These are phyloP conservation scores for Monosporozyma siamensis DNA, from an alignment of 805 yeast genomes.

Conservation along the genomic window DNA sequence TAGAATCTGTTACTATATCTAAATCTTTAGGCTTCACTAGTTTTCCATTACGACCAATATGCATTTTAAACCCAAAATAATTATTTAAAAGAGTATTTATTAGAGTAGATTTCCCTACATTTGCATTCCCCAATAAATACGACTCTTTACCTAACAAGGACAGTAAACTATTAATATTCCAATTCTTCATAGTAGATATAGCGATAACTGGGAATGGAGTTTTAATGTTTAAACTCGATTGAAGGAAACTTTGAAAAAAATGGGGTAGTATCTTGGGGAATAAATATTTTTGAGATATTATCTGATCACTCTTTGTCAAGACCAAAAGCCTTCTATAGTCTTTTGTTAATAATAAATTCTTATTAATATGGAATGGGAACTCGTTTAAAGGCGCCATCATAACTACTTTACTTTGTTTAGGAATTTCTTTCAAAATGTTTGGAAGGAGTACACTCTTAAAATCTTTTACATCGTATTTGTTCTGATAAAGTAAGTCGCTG, in stretches of 20 bases:
- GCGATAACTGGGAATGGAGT: slow-evolving; percentile 8
- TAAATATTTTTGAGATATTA: slow-evolving; percentile 14
- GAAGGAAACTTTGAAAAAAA: slow-evolving; percentile 30
- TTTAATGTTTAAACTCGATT: slow-evolving; percentile 13
- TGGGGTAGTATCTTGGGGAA: slow-evolving; percentile 17
- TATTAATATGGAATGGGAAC: slow-evolving; percentile 54
- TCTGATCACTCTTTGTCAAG: slow-evolving; percentile 29
- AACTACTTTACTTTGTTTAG: slow-evolving; percentile 38
- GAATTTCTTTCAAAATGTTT: slow-evolving; percentile 31
- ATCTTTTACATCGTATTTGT: slow-evolving; percentile 33
- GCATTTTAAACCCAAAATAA: slow-evolving; percentile 15
- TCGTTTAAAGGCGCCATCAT: slow-evolving; percentile 61
- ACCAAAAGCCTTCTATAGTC: slow-evolving; percentile 12
- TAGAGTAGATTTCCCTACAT: slow-evolving; percentile 61
- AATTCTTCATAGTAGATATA: slow-evolving; percentile 19
- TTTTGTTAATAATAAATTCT: slow-evolving; percentile 10
- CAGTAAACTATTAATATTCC: slow-evolving; percentile 22
- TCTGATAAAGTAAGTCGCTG: slow-evolving; percentile 40
- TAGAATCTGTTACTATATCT: background rate
- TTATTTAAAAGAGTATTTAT: slow-evolving; percentile 38
- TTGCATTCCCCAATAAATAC: slow-evolving; percentile 56
- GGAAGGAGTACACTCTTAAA: slow-evolving; percentile 23
- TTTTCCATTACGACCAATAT: slow-evolving; percentile 7
- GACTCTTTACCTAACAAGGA: slow-evolving; percentile 25
- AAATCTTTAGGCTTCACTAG: slow-evolving; percentile 4